These are phyloP conservation scores for Cardamine chenopodiifolia DNA, from an alignment of 345 rosid species.

Conservation along the genomic window DNA sequence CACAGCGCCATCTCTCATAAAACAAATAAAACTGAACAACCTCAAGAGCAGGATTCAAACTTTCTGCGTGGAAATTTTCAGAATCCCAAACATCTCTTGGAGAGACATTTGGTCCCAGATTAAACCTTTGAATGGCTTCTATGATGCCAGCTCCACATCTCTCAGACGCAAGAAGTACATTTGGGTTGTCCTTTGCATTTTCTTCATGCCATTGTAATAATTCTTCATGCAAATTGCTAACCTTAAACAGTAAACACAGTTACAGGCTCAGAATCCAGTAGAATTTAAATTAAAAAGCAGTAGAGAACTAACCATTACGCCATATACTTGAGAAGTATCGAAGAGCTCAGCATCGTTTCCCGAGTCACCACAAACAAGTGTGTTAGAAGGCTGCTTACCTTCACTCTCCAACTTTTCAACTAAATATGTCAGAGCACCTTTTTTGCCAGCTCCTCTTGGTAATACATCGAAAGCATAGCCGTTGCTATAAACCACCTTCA, in stretches of 20 bases:
- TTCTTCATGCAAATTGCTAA: constrained; percentile 83
- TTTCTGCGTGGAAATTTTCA: constrained; percentile 37
- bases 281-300: constrained; percentile 1
- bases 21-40: constrained; percentile 68
- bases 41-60: constrained; percentile 50
- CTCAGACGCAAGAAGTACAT: constrained; percentile 64
- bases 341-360: constrained; percentile 92
- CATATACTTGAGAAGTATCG: constrained; percentile 62
- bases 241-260: constrained; percentile 48
- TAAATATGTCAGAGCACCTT: constrained; percentile 77
- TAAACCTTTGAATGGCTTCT: constrained; percentile 70
- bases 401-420: constrained; percentile 56
- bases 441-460: constrained; percentile 87
- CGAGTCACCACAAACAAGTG: constrained; percentile 93
- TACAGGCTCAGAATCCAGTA: constrained; percentile 10
- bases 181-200: constrained; percentile 62
- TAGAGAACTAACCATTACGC: constrained; percentile 73
- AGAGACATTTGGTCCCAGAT: constrained; percentile 67
- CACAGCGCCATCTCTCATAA: constrained; percentile 86
- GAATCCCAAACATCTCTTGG: constrained; percentile 64
- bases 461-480: constrained; percentile 79
- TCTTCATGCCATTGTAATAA: constrained; percentile 73
- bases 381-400: constrained; percentile 55
- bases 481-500: constrained; percentile 75
- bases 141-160: constrained; percentile 87